phyloP scores from a whole-genome alignment of 352 stramenopile species.

The Globisporangium lucens region DNA sequence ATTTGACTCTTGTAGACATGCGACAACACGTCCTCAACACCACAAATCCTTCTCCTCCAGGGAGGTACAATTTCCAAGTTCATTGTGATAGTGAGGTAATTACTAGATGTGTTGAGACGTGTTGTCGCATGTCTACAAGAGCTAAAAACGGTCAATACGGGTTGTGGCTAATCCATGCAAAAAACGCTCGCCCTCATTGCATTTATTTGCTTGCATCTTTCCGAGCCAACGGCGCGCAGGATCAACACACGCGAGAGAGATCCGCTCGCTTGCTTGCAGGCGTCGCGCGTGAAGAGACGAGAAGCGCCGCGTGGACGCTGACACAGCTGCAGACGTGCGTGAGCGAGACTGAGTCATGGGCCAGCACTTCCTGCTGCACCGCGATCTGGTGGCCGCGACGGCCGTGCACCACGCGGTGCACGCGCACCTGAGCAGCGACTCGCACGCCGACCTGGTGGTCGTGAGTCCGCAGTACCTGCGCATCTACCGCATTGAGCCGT shows the following conservation, averaged over 20 bases:
- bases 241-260: background rate
- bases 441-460: constrained; percentile 68
- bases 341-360: constrained; percentile 34
- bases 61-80: too few relatives aligned
- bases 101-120: too few relatives aligned
- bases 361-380: constrained; percentile 84
- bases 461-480: constrained; percentile 68
- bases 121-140: too few relatives aligned
- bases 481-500: constrained; percentile 79
- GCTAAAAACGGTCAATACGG: too few relatives aligned
- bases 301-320: background rate
- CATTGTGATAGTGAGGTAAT: too few relatives aligned
- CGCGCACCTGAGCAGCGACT: constrained; percentile 65
- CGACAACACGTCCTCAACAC: too few relatives aligned
- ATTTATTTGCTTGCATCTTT: background rate
- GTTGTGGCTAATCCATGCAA: too few relatives aligned
- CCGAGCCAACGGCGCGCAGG: background rate
- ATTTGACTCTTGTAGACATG: too few relatives aligned
- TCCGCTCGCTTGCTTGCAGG: background rate
- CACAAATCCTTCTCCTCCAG: too few relatives aligned
- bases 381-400: constrained; percentile 75
- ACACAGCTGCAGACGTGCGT: background rate
- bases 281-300: background rate
- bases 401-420: constrained; percentile 71
- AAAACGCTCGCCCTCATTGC: too few relatives aligned